Percentiles rank a stretch among this genome's conserved stretches.
These are phyloP conservation scores for Cercospora sojina DNA, from an alignment of 2,329 filamentous ascomycete species.

Conservation along the genomic window DNA sequence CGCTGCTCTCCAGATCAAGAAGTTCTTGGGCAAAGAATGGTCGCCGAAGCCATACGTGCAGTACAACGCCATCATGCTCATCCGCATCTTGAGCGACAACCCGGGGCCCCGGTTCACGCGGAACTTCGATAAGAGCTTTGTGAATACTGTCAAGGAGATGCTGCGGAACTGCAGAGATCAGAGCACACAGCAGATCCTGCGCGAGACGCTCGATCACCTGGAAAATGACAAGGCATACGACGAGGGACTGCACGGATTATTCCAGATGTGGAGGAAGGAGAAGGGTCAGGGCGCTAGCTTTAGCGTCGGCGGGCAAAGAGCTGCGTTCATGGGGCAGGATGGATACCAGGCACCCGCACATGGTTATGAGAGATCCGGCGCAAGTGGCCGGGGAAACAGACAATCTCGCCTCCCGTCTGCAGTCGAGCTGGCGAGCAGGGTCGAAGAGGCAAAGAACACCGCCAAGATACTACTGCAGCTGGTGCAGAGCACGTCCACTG, in stretches of 20 bases:
- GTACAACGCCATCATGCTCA: constrained; percentile 95
- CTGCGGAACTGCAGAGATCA: constrained; percentile 69
- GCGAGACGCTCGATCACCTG: constrained; percentile 81
- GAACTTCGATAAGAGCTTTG: constrained; percentile 83
- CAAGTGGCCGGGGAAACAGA: constrained; percentile 7
- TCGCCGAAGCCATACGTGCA: constrained; percentile 66
- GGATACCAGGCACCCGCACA: constrained; percentile 5
- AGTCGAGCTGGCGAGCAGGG: constrained; percentile 73
- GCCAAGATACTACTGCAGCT: constrained; percentile 91
- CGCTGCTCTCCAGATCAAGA: constrained; percentile 76
- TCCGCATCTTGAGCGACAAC: constrained; percentile 89
- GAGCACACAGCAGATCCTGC: constrained; percentile 78
- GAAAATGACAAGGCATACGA: constrained; percentile 71
- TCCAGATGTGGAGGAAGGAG: constrained; percentile 87
- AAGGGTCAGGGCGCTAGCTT: constrained; percentile 53
- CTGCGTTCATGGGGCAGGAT: not conserved
- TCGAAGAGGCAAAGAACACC: constrained; percentile 88
- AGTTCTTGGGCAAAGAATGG: constrained; percentile 72
- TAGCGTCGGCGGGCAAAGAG: constrained; percentile 12
- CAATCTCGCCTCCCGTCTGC: constrained; percentile 57
- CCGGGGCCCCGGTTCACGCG: constrained; percentile 88
- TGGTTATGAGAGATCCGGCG: constrained; percentile 9
- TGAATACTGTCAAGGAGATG: constrained; percentile 70
- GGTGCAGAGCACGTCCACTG: constrained; percentile 76
- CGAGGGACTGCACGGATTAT: constrained; percentile 66